Evolutionary conservation across 257 asterid species (phyloP).

Genomic region (Anisodus acutangulus): DNA sequence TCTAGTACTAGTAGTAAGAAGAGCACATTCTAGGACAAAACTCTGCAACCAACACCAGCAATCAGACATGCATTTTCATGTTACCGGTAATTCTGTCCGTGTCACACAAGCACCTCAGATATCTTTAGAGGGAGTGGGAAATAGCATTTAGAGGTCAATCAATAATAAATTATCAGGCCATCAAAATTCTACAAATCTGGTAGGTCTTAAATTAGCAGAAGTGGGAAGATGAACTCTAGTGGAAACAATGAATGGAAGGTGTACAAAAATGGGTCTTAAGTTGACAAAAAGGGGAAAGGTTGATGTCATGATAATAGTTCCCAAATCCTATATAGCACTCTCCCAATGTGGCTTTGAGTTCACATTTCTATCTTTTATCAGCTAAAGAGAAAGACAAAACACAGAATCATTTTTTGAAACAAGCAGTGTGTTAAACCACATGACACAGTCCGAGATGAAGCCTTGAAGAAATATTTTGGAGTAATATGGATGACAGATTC

Average conservation of each 20-base stretch:
- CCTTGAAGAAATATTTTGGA: background rate
- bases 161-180: background rate
- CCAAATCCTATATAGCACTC: background rate
- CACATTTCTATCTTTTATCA: background rate
- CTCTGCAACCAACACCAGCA: background rate
- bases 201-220: conserved; percentile 5
- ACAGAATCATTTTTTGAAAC: background rate
- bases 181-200: background rate
- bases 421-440: background rate
- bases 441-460: background rate
- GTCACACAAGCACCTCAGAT: background rate
- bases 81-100: background rate
- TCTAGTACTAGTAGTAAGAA: conserved; percentile 1
- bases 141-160: background rate
- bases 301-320: background rate
- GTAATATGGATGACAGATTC: background rate
- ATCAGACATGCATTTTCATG: background rate
- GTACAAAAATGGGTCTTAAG: conserved; percentile 7
- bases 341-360: conserved; percentile 8
- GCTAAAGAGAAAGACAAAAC: background rate
- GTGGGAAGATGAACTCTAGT: background rate
- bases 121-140: background rate
- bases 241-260: conserved; percentile 20
- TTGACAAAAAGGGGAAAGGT: background rate
- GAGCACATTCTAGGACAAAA: background rate